Evolutionary conservation across 495 filamentous ascomycete species (phyloP), one percentile per base, ranked within the genome.

Genomic region (Talaromyces liani): DNA sequence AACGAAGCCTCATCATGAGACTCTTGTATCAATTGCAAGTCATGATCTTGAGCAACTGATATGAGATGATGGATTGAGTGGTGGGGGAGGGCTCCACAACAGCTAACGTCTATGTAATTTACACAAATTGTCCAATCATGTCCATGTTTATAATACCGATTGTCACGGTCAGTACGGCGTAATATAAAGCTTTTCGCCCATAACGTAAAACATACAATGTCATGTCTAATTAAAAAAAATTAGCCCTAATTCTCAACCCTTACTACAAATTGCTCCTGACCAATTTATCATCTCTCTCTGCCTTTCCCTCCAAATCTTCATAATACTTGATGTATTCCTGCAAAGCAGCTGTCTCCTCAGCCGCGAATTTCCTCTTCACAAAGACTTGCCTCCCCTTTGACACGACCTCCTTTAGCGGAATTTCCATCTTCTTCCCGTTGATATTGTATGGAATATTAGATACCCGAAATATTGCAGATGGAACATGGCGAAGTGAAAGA

Each of bases 401-500:
- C 2, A 92, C 81, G 59, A 91, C 87, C 71, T 88, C 85, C 77
- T 91, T 91, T 6, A 91, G 83, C 12, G 89, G 86, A 27, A 90
- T 70, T 69, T 92, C 89, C 12, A 92, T 86, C 70, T 91, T 92
- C 66, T 92, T 92, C n/a, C 87, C 71, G 71, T 91, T 92, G 54
- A 91, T 82, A 4, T 89, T 92, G 3, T 84, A 88, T 34, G 89
- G 89, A 33, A 58, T 58, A 29, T n/a, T 9, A 33, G 55, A 58
- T n/a, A 58, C 55, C 18, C 10, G 55, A 58, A 29, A 29, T 25
- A 58, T 58, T n/a, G 55, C 25, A 58, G 20, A 58, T 27, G 55
- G 55, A 33, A 58, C 55, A 58, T 58, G 55, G 16, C 55, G 55
- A 58, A 8, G 55, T 58, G 55, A 58, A 58, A 58, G 55, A 18